These are phyloP conservation scores for Mycena crocata DNA, from an alignment of 768 basidiomycete species.

Conservation along the genomic window DNA sequence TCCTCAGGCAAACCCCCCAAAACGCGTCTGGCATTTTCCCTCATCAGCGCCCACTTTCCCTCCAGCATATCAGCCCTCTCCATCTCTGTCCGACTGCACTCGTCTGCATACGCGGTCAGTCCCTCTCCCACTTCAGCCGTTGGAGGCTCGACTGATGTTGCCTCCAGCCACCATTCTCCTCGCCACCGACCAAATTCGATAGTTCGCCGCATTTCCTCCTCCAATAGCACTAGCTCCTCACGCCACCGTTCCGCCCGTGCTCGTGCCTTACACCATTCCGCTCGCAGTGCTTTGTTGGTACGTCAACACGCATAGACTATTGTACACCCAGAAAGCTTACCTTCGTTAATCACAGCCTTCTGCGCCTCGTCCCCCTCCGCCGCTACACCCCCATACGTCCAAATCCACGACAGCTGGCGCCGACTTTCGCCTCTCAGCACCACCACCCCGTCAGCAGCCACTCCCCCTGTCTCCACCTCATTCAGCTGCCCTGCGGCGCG, in stretches of 20 bases:
- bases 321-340: not conserved
- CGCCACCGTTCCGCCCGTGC: slow-evolving; percentile 35
- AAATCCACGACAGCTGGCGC: not conserved
- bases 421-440: not conserved
- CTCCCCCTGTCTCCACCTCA: not conserved
- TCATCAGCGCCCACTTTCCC: too few relatives aligned
- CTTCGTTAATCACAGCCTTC: not conserved
- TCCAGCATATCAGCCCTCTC: too few relatives aligned
- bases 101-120: too few relatives aligned
- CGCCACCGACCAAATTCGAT: slow-evolving; percentile 15
- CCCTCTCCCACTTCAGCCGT: too few relatives aligned
- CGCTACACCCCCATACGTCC: not conserved
- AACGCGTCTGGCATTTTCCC: too few relatives aligned
- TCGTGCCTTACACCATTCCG: slow-evolving; percentile 37
- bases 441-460: not conserved
- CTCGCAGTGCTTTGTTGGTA: slow-evolving; percentile 11
- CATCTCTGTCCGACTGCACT: too few relatives aligned
- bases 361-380: not conserved
- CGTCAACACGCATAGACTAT: too few relatives aligned
- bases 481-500: not conserved
- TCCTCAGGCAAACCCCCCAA: too few relatives aligned
- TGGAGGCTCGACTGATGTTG: too few relatives aligned
- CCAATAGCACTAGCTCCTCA: slow-evolving; percentile 35
- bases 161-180: too few relatives aligned
- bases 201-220: slow-evolving; percentile 41